These are phyloP conservation scores for Ustilago bromivora DNA, from an alignment of 1,284 basidiomycete species.

Conservation along the genomic window DNA sequence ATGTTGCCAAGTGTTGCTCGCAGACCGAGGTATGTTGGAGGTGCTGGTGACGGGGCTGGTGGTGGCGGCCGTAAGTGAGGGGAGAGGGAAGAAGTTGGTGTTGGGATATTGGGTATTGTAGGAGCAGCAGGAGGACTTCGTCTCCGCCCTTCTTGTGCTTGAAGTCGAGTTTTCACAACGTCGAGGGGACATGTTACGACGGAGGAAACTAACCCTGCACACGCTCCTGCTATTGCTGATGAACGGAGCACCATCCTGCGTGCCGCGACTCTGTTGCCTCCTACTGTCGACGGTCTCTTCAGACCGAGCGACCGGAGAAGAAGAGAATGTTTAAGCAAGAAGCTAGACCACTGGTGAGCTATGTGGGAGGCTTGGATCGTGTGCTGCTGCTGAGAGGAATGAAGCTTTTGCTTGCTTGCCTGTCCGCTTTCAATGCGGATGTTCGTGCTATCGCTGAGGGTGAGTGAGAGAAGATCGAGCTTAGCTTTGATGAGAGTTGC, in stretches of 20 bases:
- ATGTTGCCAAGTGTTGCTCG: conserved; percentile 50
- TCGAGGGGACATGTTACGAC: conserved; percentile 96
- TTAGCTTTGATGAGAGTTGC: no score
- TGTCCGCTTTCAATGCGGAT: no score
- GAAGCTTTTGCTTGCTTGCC: no score
- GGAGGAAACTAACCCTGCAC: conserved; percentile 85
- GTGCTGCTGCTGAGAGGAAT: no score
- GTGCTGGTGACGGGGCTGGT: conserved; percentile 3
- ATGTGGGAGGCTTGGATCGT: no score
- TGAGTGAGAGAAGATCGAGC: no score
- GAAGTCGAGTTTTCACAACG: conserved; percentile 95
- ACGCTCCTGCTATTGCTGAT: conserved; percentile 46
- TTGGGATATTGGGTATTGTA: conserved; percentile 4
- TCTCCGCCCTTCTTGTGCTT: conserved; percentile 77
- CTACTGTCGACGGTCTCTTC: no score
- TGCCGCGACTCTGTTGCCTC: neutral
- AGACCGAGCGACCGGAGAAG: no score
- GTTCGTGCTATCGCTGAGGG: no score
- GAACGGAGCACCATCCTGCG: conserved; percentile 3
- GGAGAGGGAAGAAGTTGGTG: neutral
- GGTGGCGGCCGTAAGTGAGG: neutral
- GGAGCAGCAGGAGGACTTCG: conserved; percentile 4
- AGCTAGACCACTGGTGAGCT: no score
- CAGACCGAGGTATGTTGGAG: conserved; percentile 26
- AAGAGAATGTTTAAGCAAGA: no score